Conservation (phyloP, 1,139 yeast genomes). For the Chernovozyma aurita region DNA sequence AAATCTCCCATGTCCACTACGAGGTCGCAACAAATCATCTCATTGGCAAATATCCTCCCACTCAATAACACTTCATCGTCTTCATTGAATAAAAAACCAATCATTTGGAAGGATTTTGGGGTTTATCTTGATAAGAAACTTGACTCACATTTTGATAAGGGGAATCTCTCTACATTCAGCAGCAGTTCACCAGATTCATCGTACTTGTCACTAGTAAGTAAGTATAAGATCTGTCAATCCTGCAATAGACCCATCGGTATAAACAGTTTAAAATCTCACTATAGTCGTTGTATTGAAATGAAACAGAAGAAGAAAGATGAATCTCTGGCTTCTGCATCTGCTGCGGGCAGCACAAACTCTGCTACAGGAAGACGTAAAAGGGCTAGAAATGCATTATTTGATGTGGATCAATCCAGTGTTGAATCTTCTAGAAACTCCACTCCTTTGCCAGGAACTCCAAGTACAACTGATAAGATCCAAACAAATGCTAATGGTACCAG, state of each 20-base stretch:
- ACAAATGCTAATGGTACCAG: slow-evolving; percentile 12
- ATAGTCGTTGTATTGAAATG: slow-evolving; percentile 44
- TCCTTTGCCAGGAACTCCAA: slow-evolving; percentile 30
- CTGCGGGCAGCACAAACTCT: slow-evolving; percentile 5
- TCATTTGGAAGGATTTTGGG: slow-evolving; percentile 62
- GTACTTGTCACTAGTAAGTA: slow-evolving; percentile 38
- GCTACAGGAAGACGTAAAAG: slow-evolving; percentile 28
- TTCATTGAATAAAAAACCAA: slow-evolving; percentile 14
- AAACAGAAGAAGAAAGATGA: slow-evolving; percentile 35
- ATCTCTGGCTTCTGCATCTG: slow-evolving; percentile 18
- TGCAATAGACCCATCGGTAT: slow-evolving; percentile 64
- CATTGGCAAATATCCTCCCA: slow-evolving; percentile 23
- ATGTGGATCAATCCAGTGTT: slow-evolving; percentile 36
- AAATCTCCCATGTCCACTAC: slow-evolving; percentile 21
- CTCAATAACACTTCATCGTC: slow-evolving; percentile 11
- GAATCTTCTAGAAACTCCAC: slow-evolving; percentile 40
- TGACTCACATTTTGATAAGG: slow-evolving; percentile 20
- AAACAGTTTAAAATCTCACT: slow-evolving; percentile 42
- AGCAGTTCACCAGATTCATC: slow-evolving; percentile 31
- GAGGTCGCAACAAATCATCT: slow-evolving; percentile 28
- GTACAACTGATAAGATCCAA: slow-evolving; percentile 15
- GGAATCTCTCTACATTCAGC: slow-evolving; percentile 14
- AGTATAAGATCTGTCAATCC: slow-evolving; percentile 60
- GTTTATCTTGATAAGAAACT: slow-evolving; percentile 49
- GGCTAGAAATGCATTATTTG: slow-evolving; percentile 24